Conservation (phyloP, 2,329 filamentous ascomycete genomes). For the Fonsecaea multimorphosa region DNA sequence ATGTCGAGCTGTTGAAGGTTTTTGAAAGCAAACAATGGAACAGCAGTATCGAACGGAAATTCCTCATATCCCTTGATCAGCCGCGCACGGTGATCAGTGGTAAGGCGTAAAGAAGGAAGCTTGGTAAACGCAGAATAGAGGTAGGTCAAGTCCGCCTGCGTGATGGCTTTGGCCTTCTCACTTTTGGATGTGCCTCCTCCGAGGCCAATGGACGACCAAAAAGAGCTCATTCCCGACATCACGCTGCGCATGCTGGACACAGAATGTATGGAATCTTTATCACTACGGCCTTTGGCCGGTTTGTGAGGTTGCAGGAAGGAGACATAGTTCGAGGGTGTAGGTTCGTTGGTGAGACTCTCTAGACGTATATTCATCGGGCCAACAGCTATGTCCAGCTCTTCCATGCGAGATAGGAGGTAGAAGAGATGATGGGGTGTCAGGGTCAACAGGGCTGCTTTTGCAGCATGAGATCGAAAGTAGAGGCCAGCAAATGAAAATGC, state of each 20-base stretch:
- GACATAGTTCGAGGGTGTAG: constrained; percentile 87
- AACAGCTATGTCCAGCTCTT: constrained; percentile 86
- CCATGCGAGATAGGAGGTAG: constrained; percentile 92
- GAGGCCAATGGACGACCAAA: constrained; percentile 89
- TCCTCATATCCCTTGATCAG: constrained; percentile 94
- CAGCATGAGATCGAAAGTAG: constrained; percentile 80
- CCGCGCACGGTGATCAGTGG: constrained; percentile 90
- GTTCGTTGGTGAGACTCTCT: constrained; percentile 90
- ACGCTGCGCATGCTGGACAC: constrained; percentile 96
- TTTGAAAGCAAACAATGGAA: constrained; percentile 96
- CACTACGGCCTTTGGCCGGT: constrained; percentile 78
- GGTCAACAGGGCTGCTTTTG: constrained; percentile 89
- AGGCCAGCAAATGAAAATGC: constrained; percentile 86
- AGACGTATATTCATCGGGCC: constrained; percentile 95
- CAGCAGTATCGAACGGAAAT: constrained; percentile 96
- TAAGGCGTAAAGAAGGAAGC: constrained; percentile 86
- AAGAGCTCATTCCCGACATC: constrained; percentile 92
- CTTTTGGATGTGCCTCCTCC: constrained; percentile 78
- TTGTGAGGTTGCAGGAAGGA: constrained; percentile 79
- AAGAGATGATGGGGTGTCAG: constrained; percentile 96
- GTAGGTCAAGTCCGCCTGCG: constrained; percentile 90
- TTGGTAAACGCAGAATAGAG: constrained; percentile 98
- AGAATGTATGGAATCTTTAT: constrained; percentile 90
- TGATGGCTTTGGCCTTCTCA: constrained; percentile 85
- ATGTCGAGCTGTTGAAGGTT: constrained; percentile 94